Evolutionary conservation across 2,329 filamentous ascomycete species (phyloP).

Genomic region (Trichoderma endophyticum): DNA sequence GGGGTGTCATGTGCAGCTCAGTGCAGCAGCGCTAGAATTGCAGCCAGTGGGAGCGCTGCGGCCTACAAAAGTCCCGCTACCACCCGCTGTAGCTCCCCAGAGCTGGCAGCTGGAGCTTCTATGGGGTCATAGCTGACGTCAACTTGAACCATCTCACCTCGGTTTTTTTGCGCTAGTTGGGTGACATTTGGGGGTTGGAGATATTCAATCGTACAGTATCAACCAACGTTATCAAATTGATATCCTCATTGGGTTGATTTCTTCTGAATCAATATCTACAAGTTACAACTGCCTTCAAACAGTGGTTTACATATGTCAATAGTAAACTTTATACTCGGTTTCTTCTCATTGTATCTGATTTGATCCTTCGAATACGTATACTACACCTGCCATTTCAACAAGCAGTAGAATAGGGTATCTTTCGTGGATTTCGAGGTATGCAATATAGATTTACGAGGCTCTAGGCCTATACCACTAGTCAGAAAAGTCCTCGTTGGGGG

Average conservation of each 20-base stretch:
- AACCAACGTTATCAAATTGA: background rate
- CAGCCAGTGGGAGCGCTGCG: background rate
- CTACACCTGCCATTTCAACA: background rate
- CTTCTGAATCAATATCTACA: background rate
- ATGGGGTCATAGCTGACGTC: background rate
- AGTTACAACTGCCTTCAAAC: background rate
- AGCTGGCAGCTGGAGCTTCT: background rate
- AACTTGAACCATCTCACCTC: background rate
- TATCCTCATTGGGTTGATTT: background rate
- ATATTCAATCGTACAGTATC: background rate
- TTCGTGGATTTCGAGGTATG: background rate
- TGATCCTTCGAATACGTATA: background rate
- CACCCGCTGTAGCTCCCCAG: background rate
- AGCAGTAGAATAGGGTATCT: conserved; percentile 7
- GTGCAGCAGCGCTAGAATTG: background rate
- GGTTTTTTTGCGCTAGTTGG: background rate
- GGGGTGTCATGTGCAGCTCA: conserved; percentile 10
- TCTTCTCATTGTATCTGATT: background rate
- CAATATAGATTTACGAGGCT: conserved; percentile 4
- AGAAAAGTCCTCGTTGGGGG: conserved; percentile 29
- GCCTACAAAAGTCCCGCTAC: conserved; percentile 3
- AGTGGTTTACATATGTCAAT: background rate
- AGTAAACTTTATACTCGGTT: background rate
- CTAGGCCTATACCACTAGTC: conserved; percentile 24
- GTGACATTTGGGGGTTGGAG: background rate